Base-by-base conservation (phyloP, 1,139 yeast species). In the Scheffersomyces segobiensis region DNA sequence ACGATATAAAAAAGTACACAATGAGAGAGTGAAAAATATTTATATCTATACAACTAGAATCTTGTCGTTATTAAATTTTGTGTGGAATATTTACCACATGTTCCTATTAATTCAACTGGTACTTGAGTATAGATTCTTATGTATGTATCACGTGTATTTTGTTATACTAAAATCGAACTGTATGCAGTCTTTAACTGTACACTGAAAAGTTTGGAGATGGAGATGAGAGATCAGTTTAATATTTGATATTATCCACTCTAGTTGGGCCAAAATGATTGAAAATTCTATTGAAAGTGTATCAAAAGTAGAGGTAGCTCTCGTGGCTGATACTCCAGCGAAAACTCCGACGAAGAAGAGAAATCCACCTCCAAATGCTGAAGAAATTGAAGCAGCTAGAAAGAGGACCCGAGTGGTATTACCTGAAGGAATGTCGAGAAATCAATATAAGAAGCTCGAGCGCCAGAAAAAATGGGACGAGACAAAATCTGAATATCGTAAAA, bases 401-500 rank as follows among this genome's bases (percentile, higher is more conserved):
- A 59, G 59, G 51, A 52, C 53, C 52, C 70, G 71, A 57, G 60
- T 69, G 50, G 68, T 66, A 32, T 77, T 86, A 14, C 97, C 97
- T 1, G 93, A 87, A 61, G 97, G 97, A 10, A 87, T 92, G 91
- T 86, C 96, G 49, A 91, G 90, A 68, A 83, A 84, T 20, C 93
- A 89, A 62, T 93, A 92, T 88, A 93, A 93, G 71, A 86, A 86
- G 65, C 79, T 83, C 60, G 83, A 88, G 65, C 87, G 84, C 64
- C 81, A 79, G 60, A 76, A 84, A 65, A 78, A 80, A 66, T 86
- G 89, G 81, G 93, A 87, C 57, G 90, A 83, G 53, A 80, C 83
- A 57, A 88, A 88, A 65, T 91, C 82, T 5, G 86, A 84, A 56
- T 84, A 81, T 64, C 76, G 82, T 59, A 74, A 80, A 64, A 74